Base-by-base conservation (phyloP, 1,284 basidiomycete species). In the Fereydounia khargensis region DNA sequence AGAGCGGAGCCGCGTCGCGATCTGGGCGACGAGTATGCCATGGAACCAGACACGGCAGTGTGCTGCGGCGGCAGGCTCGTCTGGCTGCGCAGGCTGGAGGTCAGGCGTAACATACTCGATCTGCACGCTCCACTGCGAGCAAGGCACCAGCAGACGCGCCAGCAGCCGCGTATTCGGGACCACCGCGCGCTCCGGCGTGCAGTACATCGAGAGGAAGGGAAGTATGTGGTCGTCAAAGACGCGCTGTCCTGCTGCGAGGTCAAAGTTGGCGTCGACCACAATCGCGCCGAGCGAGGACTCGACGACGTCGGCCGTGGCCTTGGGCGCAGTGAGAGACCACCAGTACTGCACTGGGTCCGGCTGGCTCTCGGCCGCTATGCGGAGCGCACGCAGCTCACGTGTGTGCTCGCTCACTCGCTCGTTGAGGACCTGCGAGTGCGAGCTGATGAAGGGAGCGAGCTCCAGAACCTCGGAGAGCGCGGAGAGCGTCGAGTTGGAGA, bases 231-330 rank as follows among this genome's bases (percentile, higher is more conserved):
- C 10, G 3, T 47, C 54, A 18, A 61, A 69, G 16, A 62, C 23
- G 0, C 10, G 3, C 18, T 32, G 16, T 1, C 34, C 33, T 7
- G 27, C 18, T 0, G 8, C 21, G 2, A 52, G 23, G 30, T 57
- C 35, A 41, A 70, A 70, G 9, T 37, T 46, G 16, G 41, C 25
- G 24, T 70, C 65, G n/a, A 68, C 57, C 7, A 68, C 47, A 13
- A 70, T 48, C 2, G 43, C 39, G 1, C 58, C 67, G 20, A 70
- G 45, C 0, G 39, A 20, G 4, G 57, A 47, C 28, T 70, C 67
- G 13, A 63, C 55, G 2, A 70, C 42, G 35, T 69, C 60, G 1
- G 64, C 65, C 0, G 62, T 20, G 11, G 52, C 49, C 18, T 70
- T 70, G 1, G 56, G 56, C 3, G 38, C 20, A 0, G 11, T 24